Conservation (phyloP, 2,329 filamentous ascomycete genomes). For the Bertia moriformis region DNA sequence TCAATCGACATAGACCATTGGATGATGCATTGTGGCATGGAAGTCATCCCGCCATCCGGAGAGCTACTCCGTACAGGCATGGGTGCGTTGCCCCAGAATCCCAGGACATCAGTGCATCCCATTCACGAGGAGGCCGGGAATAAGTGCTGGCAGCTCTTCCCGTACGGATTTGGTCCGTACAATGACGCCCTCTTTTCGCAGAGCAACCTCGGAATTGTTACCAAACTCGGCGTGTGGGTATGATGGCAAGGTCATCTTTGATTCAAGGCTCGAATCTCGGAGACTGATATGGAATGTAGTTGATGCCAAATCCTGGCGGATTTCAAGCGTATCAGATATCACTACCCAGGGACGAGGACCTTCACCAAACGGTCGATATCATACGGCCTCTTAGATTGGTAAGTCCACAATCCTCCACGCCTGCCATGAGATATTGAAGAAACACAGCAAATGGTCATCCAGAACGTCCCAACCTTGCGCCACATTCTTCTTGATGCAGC, state of each 20-base stretch:
- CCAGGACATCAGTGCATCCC: constrained; percentile 18
- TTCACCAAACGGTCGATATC: constrained; percentile 18
- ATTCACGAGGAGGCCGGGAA: constrained; percentile 11
- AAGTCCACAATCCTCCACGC: not conserved
- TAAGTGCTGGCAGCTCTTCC: constrained; percentile 17
- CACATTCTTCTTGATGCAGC: constrained; percentile 25
- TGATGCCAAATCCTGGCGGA: constrained; percentile 17
- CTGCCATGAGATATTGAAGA: not conserved
- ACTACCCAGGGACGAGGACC: constrained; percentile 18
- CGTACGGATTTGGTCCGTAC: constrained; percentile 21
- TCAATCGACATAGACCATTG: too few species aligned
- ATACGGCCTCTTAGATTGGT: constrained; percentile 14
- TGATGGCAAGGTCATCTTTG: not conserved
- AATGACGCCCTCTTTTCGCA: constrained; percentile 33
- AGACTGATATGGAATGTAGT: too few species aligned
- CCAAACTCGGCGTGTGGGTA: constrained; percentile 37
- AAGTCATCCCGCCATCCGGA: constrained; percentile 27
- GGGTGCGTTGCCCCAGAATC: constrained; percentile 23
- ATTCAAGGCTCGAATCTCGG: not conserved
- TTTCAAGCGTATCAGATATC: constrained; percentile 23
- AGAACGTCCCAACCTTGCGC: constrained; percentile 28
- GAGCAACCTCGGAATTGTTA: constrained; percentile 33
- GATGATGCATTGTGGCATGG: constrained; percentile 23
- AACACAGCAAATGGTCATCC: constrained; percentile 15
- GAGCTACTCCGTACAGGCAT: constrained; percentile 29